Base-by-base conservation (phyloP, 371 early-diverging fungal genomes). In the Sporodiniella umbellata region DNA sequence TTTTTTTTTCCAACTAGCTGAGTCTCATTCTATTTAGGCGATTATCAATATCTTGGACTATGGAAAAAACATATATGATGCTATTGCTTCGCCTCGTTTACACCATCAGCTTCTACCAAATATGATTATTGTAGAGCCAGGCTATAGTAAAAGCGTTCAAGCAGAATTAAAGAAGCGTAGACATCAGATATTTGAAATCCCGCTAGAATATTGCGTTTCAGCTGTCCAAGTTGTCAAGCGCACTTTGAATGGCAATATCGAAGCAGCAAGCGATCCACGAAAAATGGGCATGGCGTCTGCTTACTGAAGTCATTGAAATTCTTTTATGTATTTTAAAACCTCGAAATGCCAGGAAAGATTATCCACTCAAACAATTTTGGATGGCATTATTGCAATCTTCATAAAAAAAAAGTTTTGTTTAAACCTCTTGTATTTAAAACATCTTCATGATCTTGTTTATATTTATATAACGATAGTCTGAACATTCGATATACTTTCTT, bases 71-170 rank as follows among this genome's bases (percentile, higher is more conserved):
- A 56, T 95, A 3, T 72, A 80, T 47, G 71, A 85, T 1, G 93
- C 99, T 0, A 80, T 99, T 2, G 83, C 78, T 19, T 49, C 60
- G 17, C 90, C 96, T 3, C 80, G 99, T 14, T 62, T 94, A 12
- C 99, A 99, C 64, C 93, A 98, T 72, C 99, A 98, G 65, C 72
- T 98, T 37, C 52, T 90, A 51, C 98, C 98, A 0, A 72, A 95
- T 59, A 53, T 71, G 33, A 81, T 89, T 7, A 30, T 58, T 23
- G 18, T 51, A 4, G 74, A 77, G 40, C 33, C 54, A 17, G 64
- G 54, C 10, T 67, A 40, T 51, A 48, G 52, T 30, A 28, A 28
- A 11, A 21, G 25, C 2, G 15, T 64, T 0, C 15, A 58, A 14
- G 21, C 43, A 0, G 54, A 50, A 14, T 43, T 74, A n/a, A 35